Evolutionary conservation across 192 early-diverging fungal species (phyloP), one percentile per base, ranked within the genome.

Genomic region (Jimgerdemannia flammicorona): DNA sequence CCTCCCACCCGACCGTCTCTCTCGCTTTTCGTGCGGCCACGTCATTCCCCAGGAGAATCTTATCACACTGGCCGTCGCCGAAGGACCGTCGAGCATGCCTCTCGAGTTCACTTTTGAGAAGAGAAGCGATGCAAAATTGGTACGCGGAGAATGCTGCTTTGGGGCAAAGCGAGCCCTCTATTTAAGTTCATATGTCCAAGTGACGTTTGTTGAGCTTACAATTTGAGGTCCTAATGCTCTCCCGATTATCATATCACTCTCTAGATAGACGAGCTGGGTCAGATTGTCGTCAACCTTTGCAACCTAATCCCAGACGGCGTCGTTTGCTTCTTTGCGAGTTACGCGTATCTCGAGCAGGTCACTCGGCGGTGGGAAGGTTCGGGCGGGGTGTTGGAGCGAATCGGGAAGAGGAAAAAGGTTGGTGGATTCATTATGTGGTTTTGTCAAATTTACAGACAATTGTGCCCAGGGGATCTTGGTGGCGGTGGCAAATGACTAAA

Each of bases 281-380:
- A 89, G 43, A 84, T 87, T 0, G 76, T 98, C 40, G 82, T 86
- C 4, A 92, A 95, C 64, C 69, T 96, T 0, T 89, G 89, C 73
- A 88, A 85, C 54, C 85, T 96, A 3, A 87, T 95, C 3, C 95
- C 94, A 0, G 91, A 88, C 71, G 97, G 97, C 3, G 81, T 98
- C 6, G 94, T 98, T 3, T 92, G 91, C 43, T 99, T 98, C 72
- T 95, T 99, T 74, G 86, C 91, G 0, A 95, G 93, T 1, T 97
- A 95, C 71, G 76, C 87, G 11, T 92, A 93, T 69, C 86, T 98
- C 70, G 89, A 93, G 7, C 70, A 79, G 43, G 90, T 94, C 11
- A 72, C 81, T 29, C 63, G 77, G 7, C 78, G 83, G 10, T 97
- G 92, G 93, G 63, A 74, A n/a, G 64, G 43, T 0, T 68, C 71